Conservation (phyloP, 495 filamentous ascomycete genomes). For the Hyphodiscus hymeniophilus region DNA sequence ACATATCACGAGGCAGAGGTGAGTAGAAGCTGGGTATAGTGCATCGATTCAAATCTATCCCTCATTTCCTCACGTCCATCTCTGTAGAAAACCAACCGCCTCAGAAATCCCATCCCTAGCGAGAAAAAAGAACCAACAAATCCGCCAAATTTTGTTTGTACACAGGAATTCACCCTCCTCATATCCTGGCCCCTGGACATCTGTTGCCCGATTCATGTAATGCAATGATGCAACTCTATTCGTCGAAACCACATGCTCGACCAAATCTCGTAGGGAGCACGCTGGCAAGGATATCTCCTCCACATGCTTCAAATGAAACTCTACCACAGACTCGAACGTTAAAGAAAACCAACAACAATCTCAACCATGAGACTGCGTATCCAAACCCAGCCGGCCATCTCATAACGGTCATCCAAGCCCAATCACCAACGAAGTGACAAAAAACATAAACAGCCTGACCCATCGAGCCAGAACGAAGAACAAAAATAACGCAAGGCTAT, state of each 20-base stretch:
- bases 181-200: too few species aligned
- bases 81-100: neutral
- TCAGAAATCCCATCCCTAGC: too few species aligned
- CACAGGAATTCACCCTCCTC: neutral
- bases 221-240: neutral
- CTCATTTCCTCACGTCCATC: neutral
- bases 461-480: constrained; percentile 1
- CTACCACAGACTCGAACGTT: too few species aligned
- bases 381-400: constrained; percentile 4
- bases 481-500: constrained; percentile 24
- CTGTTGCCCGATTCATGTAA: neutral
- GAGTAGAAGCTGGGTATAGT: too few species aligned
- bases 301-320: neutral
- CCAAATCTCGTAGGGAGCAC: constrained; percentile 6
- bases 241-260: constrained; percentile 1
- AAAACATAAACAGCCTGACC: neutral
- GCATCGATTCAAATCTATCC: neutral
- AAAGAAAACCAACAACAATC: neutral
- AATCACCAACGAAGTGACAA: constrained; percentile 1
- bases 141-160: constrained; percentile 3
- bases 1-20: too few species aligned
- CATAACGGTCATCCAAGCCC: constrained; percentile 15
- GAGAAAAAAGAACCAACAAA: neutral
- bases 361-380: neutral
- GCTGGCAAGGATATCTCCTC: neutral